Conservation (phyloP, 2,329 filamentous ascomycete genomes). For the Epichloe gansuensis region DNA sequence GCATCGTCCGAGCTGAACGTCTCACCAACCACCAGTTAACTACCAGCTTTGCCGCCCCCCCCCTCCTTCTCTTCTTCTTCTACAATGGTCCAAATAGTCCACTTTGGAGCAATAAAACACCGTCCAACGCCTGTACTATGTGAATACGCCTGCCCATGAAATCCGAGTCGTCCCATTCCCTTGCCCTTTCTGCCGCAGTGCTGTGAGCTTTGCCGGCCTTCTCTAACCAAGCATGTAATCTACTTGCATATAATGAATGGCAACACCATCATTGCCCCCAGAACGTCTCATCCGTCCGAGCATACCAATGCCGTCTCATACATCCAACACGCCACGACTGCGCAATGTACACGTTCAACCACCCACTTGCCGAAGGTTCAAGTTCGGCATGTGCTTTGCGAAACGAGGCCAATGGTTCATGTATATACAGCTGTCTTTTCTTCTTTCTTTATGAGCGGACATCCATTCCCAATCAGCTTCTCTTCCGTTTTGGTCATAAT, state of each 20-base stretch:
- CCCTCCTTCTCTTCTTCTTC: too few species aligned
- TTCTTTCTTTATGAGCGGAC: not conserved
- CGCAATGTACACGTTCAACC: not conserved
- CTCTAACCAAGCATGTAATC: slow-evolving; percentile 3
- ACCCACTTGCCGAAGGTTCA: not conserved
- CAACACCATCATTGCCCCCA: not conserved
- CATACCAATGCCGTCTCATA: not conserved
- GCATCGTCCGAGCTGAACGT: too few species aligned
- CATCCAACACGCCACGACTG: not conserved
- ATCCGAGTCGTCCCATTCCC: not conserved
- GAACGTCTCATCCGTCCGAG: not conserved
- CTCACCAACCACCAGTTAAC: too few species aligned
- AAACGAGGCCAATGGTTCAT: not conserved
- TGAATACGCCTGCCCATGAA: not conserved
- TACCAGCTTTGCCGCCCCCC: too few species aligned
- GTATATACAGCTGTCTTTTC: not conserved
- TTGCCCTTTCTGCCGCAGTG: not conserved
- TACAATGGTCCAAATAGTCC: not conserved
- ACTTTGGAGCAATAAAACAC: not conserved
- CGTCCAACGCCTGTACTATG: slow-evolving; percentile 4
- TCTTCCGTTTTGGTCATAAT: not conserved
- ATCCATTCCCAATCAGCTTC: not conserved
- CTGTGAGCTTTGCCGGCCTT: slow-evolving; percentile 1
- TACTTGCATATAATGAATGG: not conserved
- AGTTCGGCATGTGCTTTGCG: not conserved